Base-by-base conservation (phyloP, 78 protist genomes). In the Isochrysis galbana region DNA sequence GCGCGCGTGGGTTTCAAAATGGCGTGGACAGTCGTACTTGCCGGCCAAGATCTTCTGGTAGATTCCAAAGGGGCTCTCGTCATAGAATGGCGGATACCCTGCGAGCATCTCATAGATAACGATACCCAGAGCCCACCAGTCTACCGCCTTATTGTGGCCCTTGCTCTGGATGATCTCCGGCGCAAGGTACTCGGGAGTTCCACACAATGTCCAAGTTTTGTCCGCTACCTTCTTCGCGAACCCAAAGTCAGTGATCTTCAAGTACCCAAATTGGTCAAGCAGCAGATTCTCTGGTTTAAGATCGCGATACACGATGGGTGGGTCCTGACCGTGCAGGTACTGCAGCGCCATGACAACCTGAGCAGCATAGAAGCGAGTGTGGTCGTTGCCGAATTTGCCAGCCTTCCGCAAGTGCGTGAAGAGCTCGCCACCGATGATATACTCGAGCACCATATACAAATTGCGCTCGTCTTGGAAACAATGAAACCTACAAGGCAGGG, bases 151-250 rank as follows among this genome's bases (percentile, higher is more conserved):
- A 48, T 51, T 25, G 36, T 98, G 98, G 47, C 98, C 98, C 87
- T 90, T 96, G 86, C 90, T 42, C 90, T 93, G 97, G 69, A 97
- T 96, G 46, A 97, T 95, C 93, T 97, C 98, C 1, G 98, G 98
- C 17, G 98, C 98, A 32, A 98, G 92, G 34, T 96, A 93, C 84
- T 98, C 99, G 0, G 98, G 98, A 14, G 99, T 98, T 1, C 98
- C 99, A 80, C 98, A 98, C 55, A 97, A 96, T 4, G 98, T 97
- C 93, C 95, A 96, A 0, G 99, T 97, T 29, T 70, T 0, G 51
- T 97, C 97, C 41, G 67, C 94, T 0, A 97, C 96, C 21, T 90
- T 19, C 89, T 98, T 98, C n/a, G 98, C 97, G 44, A 97, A 96
- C 29, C 98, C 99, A 48, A 98, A 96, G 82, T 98, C 99, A 26